These are phyloP conservation scores for Acephala macrosclerotiorum DNA, from an alignment of 2,329 filamentous ascomycete genomes.

Conservation along the genomic window DNA sequence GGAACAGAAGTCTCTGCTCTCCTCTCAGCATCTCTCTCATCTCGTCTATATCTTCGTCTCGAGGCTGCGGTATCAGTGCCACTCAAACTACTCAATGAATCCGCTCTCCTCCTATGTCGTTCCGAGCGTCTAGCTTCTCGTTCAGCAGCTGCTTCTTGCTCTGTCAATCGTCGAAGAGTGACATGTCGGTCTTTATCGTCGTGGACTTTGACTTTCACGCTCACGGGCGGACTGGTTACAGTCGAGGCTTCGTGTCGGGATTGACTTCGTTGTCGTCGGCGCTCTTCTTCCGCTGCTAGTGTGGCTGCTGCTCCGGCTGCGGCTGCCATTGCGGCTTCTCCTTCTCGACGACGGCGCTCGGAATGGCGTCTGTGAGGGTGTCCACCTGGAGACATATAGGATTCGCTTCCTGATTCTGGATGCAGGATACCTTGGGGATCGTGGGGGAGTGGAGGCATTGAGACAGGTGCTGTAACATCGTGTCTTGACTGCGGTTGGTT, in stretches of 20 bases:
- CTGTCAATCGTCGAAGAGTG: constrained; percentile 66
- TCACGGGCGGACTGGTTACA: constrained; percentile 56
- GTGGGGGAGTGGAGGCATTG: constrained; percentile 63
- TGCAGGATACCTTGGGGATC: constrained; percentile 58
- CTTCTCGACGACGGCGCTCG: constrained; percentile 55
- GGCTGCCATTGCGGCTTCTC: constrained; percentile 53
- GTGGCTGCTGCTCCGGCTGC: constrained; percentile 53
- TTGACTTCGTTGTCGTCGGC: constrained; percentile 36
- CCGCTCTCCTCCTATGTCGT: constrained; percentile 52
- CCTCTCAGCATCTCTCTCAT: constrained; percentile 55
- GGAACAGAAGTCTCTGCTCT: constrained; percentile 35
- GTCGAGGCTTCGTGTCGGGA: constrained; percentile 32
- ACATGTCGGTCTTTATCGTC: constrained; percentile 67
- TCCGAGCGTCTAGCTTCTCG: constrained; percentile 41
- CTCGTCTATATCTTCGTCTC: constrained; percentile 59
- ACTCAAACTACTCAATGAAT: constrained; percentile 63
- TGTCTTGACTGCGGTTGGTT: constrained; percentile 50
- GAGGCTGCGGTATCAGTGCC: constrained; percentile 60
- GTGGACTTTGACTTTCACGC: constrained; percentile 66
- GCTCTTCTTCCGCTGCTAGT: constrained; percentile 57
- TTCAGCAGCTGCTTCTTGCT: constrained; percentile 61
- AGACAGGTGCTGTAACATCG: constrained; percentile 42
- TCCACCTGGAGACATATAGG: constrained; percentile 51
- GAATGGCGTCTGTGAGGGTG: constrained; percentile 53
- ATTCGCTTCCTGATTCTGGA: constrained; percentile 51